These are phyloP conservation scores for Coemansia asiatica DNA, from an alignment of 192 early-diverging fungal species.

Conservation along the genomic window DNA sequence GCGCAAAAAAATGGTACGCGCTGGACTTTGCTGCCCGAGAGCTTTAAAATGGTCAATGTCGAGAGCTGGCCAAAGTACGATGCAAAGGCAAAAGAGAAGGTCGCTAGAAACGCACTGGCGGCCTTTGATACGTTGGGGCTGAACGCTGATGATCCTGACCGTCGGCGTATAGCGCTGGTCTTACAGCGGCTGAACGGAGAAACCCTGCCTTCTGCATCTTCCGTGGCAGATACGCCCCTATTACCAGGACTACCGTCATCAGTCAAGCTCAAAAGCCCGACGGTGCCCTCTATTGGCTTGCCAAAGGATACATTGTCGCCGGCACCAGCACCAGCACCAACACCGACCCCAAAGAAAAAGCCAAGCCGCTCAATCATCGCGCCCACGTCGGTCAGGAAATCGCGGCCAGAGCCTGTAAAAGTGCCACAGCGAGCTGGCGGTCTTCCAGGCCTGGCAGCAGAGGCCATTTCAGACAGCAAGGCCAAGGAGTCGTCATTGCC, in stretches of 20 bases:
- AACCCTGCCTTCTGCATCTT: neutral
- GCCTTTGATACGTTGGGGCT: slow-evolving; percentile 60
- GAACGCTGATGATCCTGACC: slow-evolving; percentile 50
- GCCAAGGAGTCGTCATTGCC: too few relatives aligned
- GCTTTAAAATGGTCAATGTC: slow-evolving; percentile 56
- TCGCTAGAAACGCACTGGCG: slow-evolving; percentile 40
- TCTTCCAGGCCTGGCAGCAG: neutral
- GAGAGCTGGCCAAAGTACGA: slow-evolving; percentile 57
- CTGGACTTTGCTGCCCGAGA: slow-evolving; percentile 54
- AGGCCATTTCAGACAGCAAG: neutral
- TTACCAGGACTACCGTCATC: neutral
- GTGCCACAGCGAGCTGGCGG: neutral
- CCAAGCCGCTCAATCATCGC: slow-evolving; percentile 32
- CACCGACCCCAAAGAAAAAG: slow-evolving; percentile 36
- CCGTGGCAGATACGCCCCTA: neutral
- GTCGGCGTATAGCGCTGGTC: slow-evolving; percentile 21
- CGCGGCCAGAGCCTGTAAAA: slow-evolving; percentile 5
- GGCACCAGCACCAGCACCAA: slow-evolving; percentile 1
- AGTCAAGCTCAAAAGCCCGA: neutral
- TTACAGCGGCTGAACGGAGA: neutral
- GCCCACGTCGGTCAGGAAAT: slow-evolving; percentile 27
- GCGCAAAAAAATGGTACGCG: slow-evolving; percentile 15
- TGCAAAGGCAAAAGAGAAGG: slow-evolving; percentile 35
- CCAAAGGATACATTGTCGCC: neutral
- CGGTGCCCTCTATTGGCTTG: neutral